These are phyloP conservation scores for Oenanthe sinensis DNA, from an alignment of 129 eudicot genomes.

Conservation along the genomic window DNA sequence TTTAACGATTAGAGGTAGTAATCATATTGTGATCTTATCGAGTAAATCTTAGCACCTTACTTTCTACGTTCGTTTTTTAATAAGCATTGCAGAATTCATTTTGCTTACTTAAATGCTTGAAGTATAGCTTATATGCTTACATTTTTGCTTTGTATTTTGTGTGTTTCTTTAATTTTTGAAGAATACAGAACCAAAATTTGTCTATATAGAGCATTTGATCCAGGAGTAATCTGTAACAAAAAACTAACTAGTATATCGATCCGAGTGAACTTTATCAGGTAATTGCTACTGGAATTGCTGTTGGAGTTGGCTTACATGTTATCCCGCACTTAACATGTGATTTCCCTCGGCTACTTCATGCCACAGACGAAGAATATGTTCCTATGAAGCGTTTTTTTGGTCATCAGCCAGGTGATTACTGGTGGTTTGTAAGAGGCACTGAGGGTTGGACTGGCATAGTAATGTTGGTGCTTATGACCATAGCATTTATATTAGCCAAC, in stretches of 20 bases:
- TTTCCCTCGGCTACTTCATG: constrained; percentile 48
- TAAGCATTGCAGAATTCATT: not conserved
- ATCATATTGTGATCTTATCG: not conserved
- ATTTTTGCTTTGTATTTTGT: too few species aligned
- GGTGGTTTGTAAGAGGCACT: constrained; percentile 40
- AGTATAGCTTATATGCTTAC: too few species aligned
- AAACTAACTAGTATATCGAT: not conserved
- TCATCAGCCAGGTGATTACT: constrained; percentile 33
- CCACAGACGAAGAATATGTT: constrained; percentile 36
- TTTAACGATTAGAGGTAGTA: not conserved
- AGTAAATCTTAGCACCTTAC: too few species aligned
- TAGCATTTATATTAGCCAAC: constrained; percentile 47
- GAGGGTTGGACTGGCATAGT: constrained; percentile 47
- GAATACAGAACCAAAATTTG: not conserved
- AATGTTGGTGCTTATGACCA: constrained; percentile 53
- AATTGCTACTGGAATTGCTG: constrained; percentile 36
- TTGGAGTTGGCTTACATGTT: constrained; percentile 47
- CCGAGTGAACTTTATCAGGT: constrained; percentile 16
- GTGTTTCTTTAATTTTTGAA: not conserved
- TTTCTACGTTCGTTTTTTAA: too few species aligned
- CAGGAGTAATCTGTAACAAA: not conserved
- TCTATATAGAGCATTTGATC: not conserved
- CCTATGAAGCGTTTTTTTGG: constrained; percentile 40
- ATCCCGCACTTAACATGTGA: constrained; percentile 50
- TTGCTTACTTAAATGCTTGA: not conserved